Percentiles rank a stretch among this genome's conserved stretches.
phyloP scores from a whole-genome alignment of 2,329 filamentous ascomycete species.

The Aspergillus cejpii region DNA sequence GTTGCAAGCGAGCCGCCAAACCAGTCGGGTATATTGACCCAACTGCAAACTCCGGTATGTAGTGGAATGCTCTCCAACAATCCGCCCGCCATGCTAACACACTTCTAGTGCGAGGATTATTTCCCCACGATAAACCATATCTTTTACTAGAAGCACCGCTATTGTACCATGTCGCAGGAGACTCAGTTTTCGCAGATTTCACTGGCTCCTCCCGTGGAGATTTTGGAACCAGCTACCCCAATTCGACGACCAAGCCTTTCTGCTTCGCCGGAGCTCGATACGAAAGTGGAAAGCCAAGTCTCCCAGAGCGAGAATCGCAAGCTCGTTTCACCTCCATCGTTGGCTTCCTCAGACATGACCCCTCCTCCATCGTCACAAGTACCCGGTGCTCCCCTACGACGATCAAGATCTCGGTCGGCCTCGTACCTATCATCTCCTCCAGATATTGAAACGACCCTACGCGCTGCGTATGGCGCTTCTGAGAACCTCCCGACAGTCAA shows the following conservation, averaged over 20 bases:
- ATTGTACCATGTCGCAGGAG: constrained; percentile 30
- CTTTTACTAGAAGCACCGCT: constrained; percentile 4
- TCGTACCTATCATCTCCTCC: constrained; percentile 44
- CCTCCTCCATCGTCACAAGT: constrained; percentile 58
- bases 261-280: constrained; percentile 32
- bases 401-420: constrained; percentile 39
- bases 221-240: constrained; percentile 33
- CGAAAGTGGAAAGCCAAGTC: constrained; percentile 26
- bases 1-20: not conserved
- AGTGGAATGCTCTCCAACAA: not conserved
- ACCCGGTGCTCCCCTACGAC: constrained; percentile 37
- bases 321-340: constrained; percentile 39
- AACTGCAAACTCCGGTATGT: not conserved
- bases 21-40: not conserved
- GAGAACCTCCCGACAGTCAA: constrained; percentile 44
- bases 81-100: constrained; percentile 12
- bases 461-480: constrained; percentile 38
- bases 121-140: constrained; percentile 15
- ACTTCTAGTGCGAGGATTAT: constrained; percentile 19
- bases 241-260: constrained; percentile 28
- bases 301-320: constrained; percentile 30
- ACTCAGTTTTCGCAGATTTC: constrained; percentile 27
- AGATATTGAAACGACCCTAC: constrained; percentile 40
- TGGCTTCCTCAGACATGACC: constrained; percentile 51
- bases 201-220: constrained; percentile 36